A percentile compares a stretch with the other conserved stretches of the same genome.
phyloP scores from a whole-genome alignment of 78 protist species.

The Guillardia theta region DNA sequence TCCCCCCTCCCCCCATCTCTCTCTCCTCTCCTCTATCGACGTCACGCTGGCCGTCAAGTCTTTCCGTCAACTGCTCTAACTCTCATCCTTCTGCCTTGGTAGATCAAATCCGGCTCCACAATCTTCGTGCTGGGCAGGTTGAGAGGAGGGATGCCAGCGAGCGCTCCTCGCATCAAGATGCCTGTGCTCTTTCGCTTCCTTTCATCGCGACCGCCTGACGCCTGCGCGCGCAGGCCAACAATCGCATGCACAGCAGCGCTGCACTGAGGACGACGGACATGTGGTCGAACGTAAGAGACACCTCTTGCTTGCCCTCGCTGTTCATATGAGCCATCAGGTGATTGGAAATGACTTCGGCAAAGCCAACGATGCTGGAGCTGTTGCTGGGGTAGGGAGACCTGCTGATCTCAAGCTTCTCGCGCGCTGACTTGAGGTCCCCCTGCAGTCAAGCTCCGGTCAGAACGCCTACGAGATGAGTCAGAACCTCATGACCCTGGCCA shows the following conservation, averaged over 20 bases:
- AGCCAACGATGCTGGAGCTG: not conserved
- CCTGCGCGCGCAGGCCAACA: not conserved
- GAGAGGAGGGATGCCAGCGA: not conserved
- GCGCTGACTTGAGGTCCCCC: no score
- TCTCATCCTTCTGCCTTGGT: not conserved
- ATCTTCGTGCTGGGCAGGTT: not conserved
- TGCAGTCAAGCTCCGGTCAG: no score
- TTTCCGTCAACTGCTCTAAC: no score
- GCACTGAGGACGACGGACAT: conserved; percentile 2
- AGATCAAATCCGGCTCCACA: not conserved
- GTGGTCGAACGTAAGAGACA: not conserved
- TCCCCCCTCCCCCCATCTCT: not conserved
- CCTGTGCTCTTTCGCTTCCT: not conserved
- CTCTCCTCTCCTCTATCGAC: not conserved
- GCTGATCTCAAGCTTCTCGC: no score
- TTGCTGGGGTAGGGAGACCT: not conserved
- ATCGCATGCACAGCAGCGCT: conserved; percentile 1
- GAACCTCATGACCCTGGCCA: conserved; percentile 1
- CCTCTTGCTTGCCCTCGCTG: no score
- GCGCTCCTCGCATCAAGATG: conserved; percentile 9
- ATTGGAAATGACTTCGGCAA: conserved; percentile 1
- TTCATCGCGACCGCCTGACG: not conserved
- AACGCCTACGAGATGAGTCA: conserved; percentile 17
- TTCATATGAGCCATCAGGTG: no score
- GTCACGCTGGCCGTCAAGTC: not conserved